Evolutionary conservation across 1,284 basidiomycete genomes (phyloP), one percentile per base, ranked within the genome.

Genomic region (Pseudozyma thailandica): DNA sequence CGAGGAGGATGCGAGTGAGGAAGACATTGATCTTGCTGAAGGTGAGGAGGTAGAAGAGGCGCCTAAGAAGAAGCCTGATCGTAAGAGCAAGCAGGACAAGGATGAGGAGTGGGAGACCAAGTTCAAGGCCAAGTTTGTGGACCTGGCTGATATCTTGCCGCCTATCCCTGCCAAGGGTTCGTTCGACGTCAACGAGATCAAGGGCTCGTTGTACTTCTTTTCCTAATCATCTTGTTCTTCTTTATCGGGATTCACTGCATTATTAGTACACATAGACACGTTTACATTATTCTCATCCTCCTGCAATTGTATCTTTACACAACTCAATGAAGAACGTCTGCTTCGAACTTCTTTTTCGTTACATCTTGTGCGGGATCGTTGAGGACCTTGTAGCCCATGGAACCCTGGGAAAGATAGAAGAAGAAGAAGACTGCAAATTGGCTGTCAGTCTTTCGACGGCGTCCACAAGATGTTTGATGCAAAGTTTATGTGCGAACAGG

Each of bases 111-210:
- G 63, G 60, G 64, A 68, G 48, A 53, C 59, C 42, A 54, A 54
- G 42, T 70, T 70, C 48, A 66, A 63, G 51, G 61, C 80, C 50
- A 81, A 82, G 57, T 95, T 93, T 82, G 87, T 95, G 61, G 86
- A 89, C 66, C 84, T 98, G 35, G 85, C 86, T 27, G 90, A 92
- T 73, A 77, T 95, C 68, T 83, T 98, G 15, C 94, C 94, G 0
- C 89, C 90, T 0, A 84, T 94, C 21, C 95, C 95, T 0, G 84
- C 89, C 81, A 92, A 93, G 85, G 96, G 95, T 60, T 86, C 87
- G 56, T 98, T 98, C 83, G 88, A 94, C 76, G 93, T 99, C 63
- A 86, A 89, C 79, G 87, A 87, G 68, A 94, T 98, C 84, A 80
- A 73, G 65, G 54, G 68, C 38, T 80, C 78, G 33, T 51, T 80